Evolutionary conservation across 2,329 filamentous ascomycete genomes (phyloP).

Genomic region (Cytospora paraplurivora): DNA sequence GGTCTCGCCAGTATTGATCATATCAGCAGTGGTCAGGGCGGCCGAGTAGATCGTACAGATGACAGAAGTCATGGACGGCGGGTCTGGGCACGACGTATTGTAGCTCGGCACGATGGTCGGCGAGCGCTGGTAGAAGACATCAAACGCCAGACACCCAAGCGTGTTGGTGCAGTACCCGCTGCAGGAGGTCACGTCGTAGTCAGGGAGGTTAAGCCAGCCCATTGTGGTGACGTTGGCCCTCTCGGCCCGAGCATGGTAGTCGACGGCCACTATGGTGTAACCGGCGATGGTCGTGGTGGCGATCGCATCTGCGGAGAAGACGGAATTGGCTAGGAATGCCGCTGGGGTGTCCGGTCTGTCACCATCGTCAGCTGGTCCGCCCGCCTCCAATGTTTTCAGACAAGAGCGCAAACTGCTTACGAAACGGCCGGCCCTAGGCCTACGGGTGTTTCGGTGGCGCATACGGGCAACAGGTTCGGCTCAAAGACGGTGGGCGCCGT

Average conservation of each 20-base stretch:
- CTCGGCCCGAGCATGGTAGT: conserved; percentile 2
- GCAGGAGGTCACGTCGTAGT: conserved; percentile 5
- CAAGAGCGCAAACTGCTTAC: neutral
- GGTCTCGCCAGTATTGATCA: conserved; percentile 10
- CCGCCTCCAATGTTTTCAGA: neutral
- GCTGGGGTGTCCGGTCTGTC: neutral
- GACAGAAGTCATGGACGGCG: conserved; percentile 14
- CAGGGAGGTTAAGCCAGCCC: conserved; percentile 5
- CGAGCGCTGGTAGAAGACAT: conserved; percentile 18
- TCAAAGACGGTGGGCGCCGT: neutral
- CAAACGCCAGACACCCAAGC: conserved; percentile 6
- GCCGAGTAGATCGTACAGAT: conserved; percentile 8
- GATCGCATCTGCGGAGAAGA: neutral
- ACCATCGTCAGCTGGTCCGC: neutral
- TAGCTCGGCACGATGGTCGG: conserved; percentile 12
- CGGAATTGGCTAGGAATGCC: neutral
- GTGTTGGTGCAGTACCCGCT: neutral
- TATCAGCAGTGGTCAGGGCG: neutral
- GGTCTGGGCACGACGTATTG: conserved; percentile 2
- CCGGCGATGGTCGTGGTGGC: neutral
- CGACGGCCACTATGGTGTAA: neutral
- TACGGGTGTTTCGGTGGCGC: neutral
- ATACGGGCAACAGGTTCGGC: neutral
- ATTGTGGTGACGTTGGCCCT: neutral
- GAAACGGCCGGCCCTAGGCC: neutral